These are phyloP conservation scores for Rhizophagus clarus DNA, from an alignment of 192 early-diverging fungal species.

Conservation along the genomic window DNA sequence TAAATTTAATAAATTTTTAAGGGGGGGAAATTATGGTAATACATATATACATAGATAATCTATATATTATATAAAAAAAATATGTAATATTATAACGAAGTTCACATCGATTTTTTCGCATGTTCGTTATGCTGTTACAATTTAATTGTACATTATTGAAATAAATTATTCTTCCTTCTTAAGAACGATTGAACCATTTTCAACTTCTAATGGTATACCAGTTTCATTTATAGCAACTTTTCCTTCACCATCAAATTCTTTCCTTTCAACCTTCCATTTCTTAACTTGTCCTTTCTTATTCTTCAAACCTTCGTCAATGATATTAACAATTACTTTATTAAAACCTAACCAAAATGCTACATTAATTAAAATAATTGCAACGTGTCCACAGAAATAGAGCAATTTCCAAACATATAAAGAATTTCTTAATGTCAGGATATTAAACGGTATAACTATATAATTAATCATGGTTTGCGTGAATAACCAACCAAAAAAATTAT, in stretches of 20 bases:
- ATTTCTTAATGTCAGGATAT: slow-evolving; percentile 57
- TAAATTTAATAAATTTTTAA: background rate
- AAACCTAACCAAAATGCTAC: slow-evolving; percentile 5
- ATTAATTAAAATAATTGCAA: slow-evolving; percentile 49
- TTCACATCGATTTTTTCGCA: no score
- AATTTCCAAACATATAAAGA: slow-evolving; percentile 63
- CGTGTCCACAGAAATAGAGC: slow-evolving; percentile 63
- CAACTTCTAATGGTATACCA: background rate
- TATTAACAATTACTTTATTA: background rate
- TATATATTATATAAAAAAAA: no score
- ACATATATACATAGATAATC: no score
- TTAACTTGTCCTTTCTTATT: background rate
- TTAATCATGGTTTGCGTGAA: slow-evolving; percentile 68
- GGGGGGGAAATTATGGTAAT: no score
- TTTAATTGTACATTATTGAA: background rate
- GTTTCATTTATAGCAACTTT: background rate
- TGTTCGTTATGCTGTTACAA: no score
- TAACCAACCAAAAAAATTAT: slow-evolving; percentile 74
- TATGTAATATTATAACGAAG: no score
- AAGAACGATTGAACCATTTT: background rate
- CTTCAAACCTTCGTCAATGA: background rate
- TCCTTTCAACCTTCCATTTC: background rate
- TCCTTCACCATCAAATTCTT: background rate
- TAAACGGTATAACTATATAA: slow-evolving; percentile 70
- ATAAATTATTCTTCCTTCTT: background rate